These are phyloP conservation scores for Aureobasidium sp. DNA, from an alignment of 2,329 filamentous ascomycete genomes.

Conservation along the genomic window DNA sequence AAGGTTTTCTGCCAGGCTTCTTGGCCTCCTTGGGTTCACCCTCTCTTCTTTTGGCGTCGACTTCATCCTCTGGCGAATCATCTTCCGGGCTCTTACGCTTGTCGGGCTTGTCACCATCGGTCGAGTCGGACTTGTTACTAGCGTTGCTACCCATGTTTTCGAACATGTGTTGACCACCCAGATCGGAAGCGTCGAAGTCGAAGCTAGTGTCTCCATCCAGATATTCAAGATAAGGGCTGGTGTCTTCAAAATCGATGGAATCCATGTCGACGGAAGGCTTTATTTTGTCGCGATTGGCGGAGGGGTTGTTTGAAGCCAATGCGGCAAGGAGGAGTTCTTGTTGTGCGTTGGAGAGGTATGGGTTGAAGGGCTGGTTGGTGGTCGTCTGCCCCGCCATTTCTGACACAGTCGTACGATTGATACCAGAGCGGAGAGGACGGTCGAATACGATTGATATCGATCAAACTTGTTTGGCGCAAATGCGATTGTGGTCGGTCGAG, in stretches of 20 bases:
- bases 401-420: conserved; percentile 5
- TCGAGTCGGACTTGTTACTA: conserved; percentile 25
- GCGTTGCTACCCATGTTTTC: conserved; percentile 56
- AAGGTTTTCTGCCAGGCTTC: conserved; percentile 92
- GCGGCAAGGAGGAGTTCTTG: conserved; percentile 42
- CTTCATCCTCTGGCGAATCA: conserved; percentile 56
- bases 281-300: not conserved
- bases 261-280: conserved; percentile 16
- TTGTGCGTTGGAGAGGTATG: conserved; percentile 38
- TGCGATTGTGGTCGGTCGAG: not conserved
- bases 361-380: conserved; percentile 22
- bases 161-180: conserved; percentile 57
- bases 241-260: conserved; percentile 22
- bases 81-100: conserved; percentile 65
- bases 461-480: not conserved
- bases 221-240: conserved; percentile 74
- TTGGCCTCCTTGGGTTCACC: conserved; percentile 79
- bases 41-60: conserved; percentile 68
- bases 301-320: conserved; percentile 25
- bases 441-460: not conserved
- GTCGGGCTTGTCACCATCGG: conserved; percentile 45
- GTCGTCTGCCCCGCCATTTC: conserved; percentile 13
- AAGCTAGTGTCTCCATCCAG: conserved; percentile 67
- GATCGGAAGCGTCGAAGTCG: conserved; percentile 59
- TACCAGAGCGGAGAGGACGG: not conserved